A percentile compares a stretch with the other conserved stretches of the same genome.
These are phyloP conservation scores for Auricularia sp. DNA, from an alignment of 768 basidiomycete genomes.

Conservation along the genomic window DNA sequence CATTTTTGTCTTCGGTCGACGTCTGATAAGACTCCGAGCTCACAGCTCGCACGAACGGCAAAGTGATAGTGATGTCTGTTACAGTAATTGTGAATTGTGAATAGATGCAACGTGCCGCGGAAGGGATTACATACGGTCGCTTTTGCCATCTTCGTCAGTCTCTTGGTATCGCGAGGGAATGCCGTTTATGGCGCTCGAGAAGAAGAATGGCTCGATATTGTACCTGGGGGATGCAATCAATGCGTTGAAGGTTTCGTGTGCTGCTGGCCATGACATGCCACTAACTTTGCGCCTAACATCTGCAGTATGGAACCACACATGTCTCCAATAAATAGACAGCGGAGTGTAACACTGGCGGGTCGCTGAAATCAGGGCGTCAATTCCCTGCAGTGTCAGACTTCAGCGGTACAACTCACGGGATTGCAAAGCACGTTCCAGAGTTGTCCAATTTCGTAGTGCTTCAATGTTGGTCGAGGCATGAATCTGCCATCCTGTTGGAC, in stretches of 20 bases:
- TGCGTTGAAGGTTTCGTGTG: too few species aligned
- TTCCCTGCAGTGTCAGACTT: not conserved
- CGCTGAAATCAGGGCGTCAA: slow-evolving; percentile 15
- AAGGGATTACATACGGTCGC: slow-evolving; percentile 40
- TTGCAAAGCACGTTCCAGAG: slow-evolving; percentile 28
- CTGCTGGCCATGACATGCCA: not conserved
- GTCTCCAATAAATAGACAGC: slow-evolving; percentile 42
- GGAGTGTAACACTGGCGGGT: slow-evolving; percentile 29
- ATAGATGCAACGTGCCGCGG: too few species aligned
- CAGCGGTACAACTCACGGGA: slow-evolving; percentile 22
- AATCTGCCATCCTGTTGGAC: not conserved
- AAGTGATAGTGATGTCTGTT: slow-evolving; percentile 45
- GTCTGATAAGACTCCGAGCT: not conserved
- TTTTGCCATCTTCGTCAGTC: slow-evolving; percentile 25
- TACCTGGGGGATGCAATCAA: slow-evolving; percentile 25
- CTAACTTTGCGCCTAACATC: slow-evolving; percentile 47
- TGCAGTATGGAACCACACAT: slow-evolving; percentile 41
- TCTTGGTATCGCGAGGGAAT: slow-evolving; percentile 60
- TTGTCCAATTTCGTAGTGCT: slow-evolving; percentile 5
- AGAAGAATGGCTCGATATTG: slow-evolving; percentile 54
- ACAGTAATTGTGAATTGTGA: slow-evolving; percentile 18
- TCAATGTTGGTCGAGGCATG: not conserved
- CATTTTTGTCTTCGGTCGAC: not conserved
- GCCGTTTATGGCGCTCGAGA: slow-evolving; percentile 54
- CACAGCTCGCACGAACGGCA: slow-evolving; percentile 26